phyloP scores from a whole-genome alignment of 2,329 filamentous ascomycete genomes.

The Sclerotinia minor region DNA sequence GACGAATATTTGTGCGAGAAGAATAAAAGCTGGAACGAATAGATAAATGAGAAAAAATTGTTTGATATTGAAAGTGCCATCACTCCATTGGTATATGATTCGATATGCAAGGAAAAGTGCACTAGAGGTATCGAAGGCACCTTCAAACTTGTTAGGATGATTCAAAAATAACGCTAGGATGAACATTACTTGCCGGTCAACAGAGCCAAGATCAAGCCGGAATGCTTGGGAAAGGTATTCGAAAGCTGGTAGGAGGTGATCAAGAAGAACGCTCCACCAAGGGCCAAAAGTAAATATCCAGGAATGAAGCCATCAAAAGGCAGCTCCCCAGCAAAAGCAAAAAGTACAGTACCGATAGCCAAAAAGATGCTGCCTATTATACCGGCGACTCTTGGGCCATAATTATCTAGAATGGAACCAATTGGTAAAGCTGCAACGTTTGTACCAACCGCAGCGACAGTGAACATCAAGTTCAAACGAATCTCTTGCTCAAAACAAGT shows the following conservation, averaged over 20 bases:
- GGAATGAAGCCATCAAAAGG: conserved; percentile 73
- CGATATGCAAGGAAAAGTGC: conserved; percentile 76
- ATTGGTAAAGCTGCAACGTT: conserved; percentile 85
- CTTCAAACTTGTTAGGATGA: neutral
- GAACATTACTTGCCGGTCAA: conserved; percentile 55
- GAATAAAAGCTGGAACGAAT: conserved; percentile 65
- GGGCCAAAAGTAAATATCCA: conserved; percentile 73
- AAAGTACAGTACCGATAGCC: conserved; percentile 66
- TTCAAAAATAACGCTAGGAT: neutral
- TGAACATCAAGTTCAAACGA: conserved; percentile 87
- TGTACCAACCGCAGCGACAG: conserved; percentile 80
- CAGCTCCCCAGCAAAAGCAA: conserved; percentile 65
- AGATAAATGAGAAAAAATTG: conserved; percentile 75
- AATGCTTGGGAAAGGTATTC: conserved; percentile 76
- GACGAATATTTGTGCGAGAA: conserved; percentile 65
- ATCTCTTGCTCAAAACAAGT: conserved; percentile 63
- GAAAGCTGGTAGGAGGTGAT: conserved; percentile 83
- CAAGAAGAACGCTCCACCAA: conserved; percentile 80
- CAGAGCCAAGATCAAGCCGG: conserved; percentile 76
- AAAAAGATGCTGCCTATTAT: conserved; percentile 70
- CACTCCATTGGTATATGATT: conserved; percentile 63
- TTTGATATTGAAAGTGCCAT: conserved; percentile 58
- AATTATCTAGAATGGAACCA: conserved; percentile 80
- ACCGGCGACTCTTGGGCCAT: conserved; percentile 75
- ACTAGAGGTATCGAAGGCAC: conserved; percentile 80